Evolutionary conservation across 2,329 filamentous ascomycete genomes (phyloP).

Genomic region (Xylaria arbuscula): DNA sequence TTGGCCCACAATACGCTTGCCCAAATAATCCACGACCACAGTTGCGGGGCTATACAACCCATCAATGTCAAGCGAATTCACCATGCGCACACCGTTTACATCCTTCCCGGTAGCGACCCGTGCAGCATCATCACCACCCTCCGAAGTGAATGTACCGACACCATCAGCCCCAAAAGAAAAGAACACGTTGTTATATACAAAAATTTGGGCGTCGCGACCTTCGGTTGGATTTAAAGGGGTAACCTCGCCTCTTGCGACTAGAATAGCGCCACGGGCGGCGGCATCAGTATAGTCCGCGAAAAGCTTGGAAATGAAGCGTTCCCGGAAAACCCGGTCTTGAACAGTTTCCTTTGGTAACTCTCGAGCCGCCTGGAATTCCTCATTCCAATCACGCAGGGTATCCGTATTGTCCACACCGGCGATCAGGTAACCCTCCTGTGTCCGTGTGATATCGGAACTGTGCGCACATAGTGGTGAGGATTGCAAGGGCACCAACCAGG

Average conservation of each 20-base stretch:
- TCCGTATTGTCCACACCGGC: slow-evolving; percentile 93
- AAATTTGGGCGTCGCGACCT: slow-evolving; percentile 92
- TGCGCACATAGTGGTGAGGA: slow-evolving; percentile 75
- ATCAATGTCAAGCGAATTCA: slow-evolving; percentile 96
- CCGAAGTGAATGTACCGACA: slow-evolving; percentile 94
- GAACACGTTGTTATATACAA: slow-evolving; percentile 99
- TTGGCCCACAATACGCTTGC: slow-evolving; percentile 96
- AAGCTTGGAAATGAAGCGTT: slow-evolving; percentile 92
- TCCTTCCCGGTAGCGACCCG: slow-evolving; percentile 97
- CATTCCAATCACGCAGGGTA: slow-evolving; percentile 97
- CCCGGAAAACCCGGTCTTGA: slow-evolving; percentile 94
- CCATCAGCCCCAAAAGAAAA: slow-evolving; percentile 98
- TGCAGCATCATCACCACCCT: slow-evolving; percentile 96
- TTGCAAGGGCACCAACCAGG: slow-evolving; percentile 85
- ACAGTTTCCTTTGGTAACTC: slow-evolving; percentile 94
- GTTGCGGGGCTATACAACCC: slow-evolving; percentile 96
- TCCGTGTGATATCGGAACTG: slow-evolving; percentile 83
- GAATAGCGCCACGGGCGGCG: slow-evolving; percentile 87
- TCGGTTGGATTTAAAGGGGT: slow-evolving; percentile 95
- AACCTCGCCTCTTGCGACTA: slow-evolving; percentile 93
- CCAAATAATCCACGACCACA: slow-evolving; percentile 95
- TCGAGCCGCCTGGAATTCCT: slow-evolving; percentile 96
- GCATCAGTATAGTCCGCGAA: slow-evolving; percentile 99
- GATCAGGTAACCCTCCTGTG: slow-evolving; percentile 92
- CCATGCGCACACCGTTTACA: slow-evolving; percentile 89